Base-by-base conservation (phyloP, 2,329 filamentous ascomycete genomes). In the Fusarium caatingaense region DNA sequence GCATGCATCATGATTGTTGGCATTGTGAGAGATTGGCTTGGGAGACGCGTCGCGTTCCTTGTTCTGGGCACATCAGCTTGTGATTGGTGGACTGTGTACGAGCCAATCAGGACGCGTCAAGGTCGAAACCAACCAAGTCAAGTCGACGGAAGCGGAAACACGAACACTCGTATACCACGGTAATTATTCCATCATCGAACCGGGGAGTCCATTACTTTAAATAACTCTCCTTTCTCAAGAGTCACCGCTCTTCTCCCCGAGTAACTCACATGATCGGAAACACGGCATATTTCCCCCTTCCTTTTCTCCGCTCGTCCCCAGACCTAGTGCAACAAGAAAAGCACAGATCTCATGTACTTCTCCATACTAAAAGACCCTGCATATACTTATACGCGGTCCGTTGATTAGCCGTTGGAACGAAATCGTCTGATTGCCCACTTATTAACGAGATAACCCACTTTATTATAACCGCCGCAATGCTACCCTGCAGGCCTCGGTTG, bases 221-320 rank as follows among this genome's bases (percentile, higher is more conserved):
- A 41, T 27, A 41, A 21, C 23, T 27, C 13, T 11, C 23, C 4
- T 5, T 23, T 2, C 7, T 30, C 48, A 23, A 23, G 2, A 25
- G 49, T 41, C 34, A 42, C 34, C 34, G 34, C 34, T 42, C 34
- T 42, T 53, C 49, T 28, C 18, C 20, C 49, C 23, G 32, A 20
- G 15, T 41, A 2, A 10, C 23, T 51, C 49, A 51, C 32, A 18
- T 51, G 32, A 27, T 18, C 32, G 49, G 49, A n/a, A 16, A 2
- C 25, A 37, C 49, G 49, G 49, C n/a, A 51, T 51, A 11, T 25
- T 6, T 2, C 5, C 6, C 34, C 34, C 4, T 11, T 37, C 18
- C 30, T 11, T 12, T 37, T 37, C 34, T 37, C 34, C 34, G 18
- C 34, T 37, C 6, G 32, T 27, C 49, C 4, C 32, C 32, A 20